Evolutionary conservation across 495 filamentous ascomycete genomes (phyloP), one percentile per base, ranked within the genome.

Genomic region (Rhypophila decipiens): DNA sequence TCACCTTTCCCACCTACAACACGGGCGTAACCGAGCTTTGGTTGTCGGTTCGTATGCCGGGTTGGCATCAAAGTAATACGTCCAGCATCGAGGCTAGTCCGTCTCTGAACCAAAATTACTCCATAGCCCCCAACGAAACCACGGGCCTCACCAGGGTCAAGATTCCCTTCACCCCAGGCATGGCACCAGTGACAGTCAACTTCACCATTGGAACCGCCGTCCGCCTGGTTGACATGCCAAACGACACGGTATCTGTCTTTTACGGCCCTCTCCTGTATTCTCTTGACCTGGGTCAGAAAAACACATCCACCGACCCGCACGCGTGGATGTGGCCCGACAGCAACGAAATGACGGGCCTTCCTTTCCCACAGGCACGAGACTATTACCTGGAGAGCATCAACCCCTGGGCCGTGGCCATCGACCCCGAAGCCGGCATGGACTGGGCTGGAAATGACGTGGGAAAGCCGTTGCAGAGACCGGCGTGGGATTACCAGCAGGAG

Each of bases 221-320:
- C 12, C 56, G 61, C 18, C 41, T 63, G 23, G 63, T 65, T 29
- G 38, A 50, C 2, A 66, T 77, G 29, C 71, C 70, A 19, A 82
- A 82, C 56, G 60, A 70, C 48, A 79, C 78, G 0, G 63, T 80
- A 3, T 64, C 79, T 2, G 56, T 82, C 39, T 74, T 78, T 58
- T 61, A 72, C 46, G 79, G 79, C 22, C 59, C 75, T 2, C 61
- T 83, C 1, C 59, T 82, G 4, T 83, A 79, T 57, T 74, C 76
- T 1, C 68, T 81, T 10, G 65, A 73, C 34, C 58, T 78, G 31
- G 58, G 57, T 20, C 39, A 41, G 29, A 49, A 35, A 39, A 45
- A 57, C 47, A 46, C 46, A 7, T 47, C 33, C n/a, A 48, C 49
- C 21, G 15, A 48, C 8, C 48, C 56, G 9, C 61, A 60, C 39